phyloP scores from a whole-genome alignment of 2,329 filamentous ascomycete species.

The Fusarium begoniae region DNA sequence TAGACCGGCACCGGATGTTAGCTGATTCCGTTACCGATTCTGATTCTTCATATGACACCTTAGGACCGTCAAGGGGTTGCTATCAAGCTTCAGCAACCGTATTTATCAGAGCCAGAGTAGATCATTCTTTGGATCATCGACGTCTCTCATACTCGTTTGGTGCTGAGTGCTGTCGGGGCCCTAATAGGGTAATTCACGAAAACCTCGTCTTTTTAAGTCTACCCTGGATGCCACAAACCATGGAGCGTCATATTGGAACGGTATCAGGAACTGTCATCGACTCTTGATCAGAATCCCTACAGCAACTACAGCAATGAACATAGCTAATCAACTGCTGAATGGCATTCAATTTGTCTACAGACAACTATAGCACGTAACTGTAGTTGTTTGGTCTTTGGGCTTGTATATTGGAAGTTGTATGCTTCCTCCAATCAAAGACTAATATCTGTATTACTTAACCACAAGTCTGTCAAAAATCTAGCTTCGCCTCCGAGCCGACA shows the following conservation, averaged over 20 bases:
- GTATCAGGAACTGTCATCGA: no score
- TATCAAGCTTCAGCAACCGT: neutral
- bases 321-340: neutral
- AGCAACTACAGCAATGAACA: neutral
- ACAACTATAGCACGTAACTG: neutral
- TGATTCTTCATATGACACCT: rapidly evolving
- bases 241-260: neutral
- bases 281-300: rapidly evolving
- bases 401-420: neutral
- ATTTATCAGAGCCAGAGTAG: neutral
- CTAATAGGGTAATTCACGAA: no score
- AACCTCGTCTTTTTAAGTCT: no score
- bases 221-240: neutral
- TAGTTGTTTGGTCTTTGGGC: no score
- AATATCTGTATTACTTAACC: neutral
- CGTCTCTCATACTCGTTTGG: neutral
- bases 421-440: neutral
- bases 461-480: neutral
- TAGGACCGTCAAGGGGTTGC: rapidly evolving
- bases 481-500: neutral
- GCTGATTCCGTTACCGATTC: rapidly evolving
- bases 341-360: neutral
- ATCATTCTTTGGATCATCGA: neutral
- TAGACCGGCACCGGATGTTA: rapidly evolving
- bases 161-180: neutral